A percentile compares a stretch with the other conserved stretches of the same genome.
Evolutionary conservation across 306 rosid species (phyloP).

Genomic region (Fragaria vesca): DNA sequence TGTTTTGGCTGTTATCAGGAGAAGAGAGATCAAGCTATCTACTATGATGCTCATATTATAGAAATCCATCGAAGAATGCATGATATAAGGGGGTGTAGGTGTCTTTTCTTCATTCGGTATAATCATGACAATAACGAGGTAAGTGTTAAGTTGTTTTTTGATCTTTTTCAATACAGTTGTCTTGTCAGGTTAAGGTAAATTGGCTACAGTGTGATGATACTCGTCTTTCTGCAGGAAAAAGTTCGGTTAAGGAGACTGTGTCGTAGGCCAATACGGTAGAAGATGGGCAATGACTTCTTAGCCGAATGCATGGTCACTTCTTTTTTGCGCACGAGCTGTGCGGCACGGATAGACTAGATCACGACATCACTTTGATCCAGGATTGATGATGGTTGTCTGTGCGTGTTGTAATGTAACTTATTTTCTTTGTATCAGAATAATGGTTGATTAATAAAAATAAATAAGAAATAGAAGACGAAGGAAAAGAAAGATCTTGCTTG

Average conservation of each 20-base stretch:
- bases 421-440: background rate
- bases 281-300: background rate
- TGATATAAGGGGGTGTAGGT: conserved; percentile 95
- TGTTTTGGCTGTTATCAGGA: conserved; percentile 45
- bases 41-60: conserved; percentile 74
- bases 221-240: conserved; percentile 51
- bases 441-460: background rate
- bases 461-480: no score
- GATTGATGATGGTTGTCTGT: background rate
- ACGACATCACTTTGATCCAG: background rate
- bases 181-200: background rate
- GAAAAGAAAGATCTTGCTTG: background rate
- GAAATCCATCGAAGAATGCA: conserved; percentile 84
- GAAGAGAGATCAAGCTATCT: conserved; percentile 81
- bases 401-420: background rate
- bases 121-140: conserved; percentile 79
- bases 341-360: background rate
- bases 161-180: background rate
- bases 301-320: background rate
- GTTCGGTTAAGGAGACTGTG: conserved; percentile 88
- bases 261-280: conserved; percentile 43
- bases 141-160: conserved; percentile 11
- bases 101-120: conserved; percentile 70
- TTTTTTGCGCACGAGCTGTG: background rate
- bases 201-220: background rate